Evolutionary conservation across 2,329 filamentous ascomycete species (phyloP).

Genomic region (Septoria petroselini): DNA sequence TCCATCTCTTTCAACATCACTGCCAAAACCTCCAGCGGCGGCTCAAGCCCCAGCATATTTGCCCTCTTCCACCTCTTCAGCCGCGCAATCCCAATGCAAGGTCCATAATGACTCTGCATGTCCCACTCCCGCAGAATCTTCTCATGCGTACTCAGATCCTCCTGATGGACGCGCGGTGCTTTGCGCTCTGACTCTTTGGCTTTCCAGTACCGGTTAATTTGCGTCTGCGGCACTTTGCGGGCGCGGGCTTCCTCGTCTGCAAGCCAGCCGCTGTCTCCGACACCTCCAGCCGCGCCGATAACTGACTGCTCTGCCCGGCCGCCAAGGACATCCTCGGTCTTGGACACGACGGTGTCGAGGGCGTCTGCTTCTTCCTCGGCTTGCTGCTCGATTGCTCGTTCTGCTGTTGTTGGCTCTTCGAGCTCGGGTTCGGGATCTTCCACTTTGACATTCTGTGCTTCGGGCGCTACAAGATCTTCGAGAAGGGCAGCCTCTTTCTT

Average conservation of each 20-base stretch:
- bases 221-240: conserved; percentile 61
- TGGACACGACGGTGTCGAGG: conserved; percentile 23
- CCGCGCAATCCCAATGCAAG: conserved; percentile 80
- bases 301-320: conserved; percentile 31
- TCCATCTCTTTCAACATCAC: conserved; percentile 72
- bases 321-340: conserved; percentile 35
- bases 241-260: conserved; percentile 55
- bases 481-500: conserved; percentile 42
- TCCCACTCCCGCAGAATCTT: conserved; percentile 92
- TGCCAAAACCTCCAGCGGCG: conserved; percentile 85
- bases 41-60: conserved; percentile 74
- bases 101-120: conserved; percentile 85
- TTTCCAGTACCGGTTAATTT: conserved; percentile 76
- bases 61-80: conserved; percentile 86
- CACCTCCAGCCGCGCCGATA: conserved; percentile 48
- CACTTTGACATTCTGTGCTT: conserved; percentile 30
- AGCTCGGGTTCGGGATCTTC: conserved; percentile 29
- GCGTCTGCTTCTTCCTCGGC: conserved; percentile 36
- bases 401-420: conserved; percentile 40
- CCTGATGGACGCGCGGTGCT: conserved; percentile 73
- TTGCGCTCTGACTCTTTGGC: conserved; percentile 65
- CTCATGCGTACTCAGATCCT: conserved; percentile 68
- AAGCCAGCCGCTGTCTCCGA: conserved; percentile 39
- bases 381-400: conserved; percentile 42
- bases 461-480: conserved; percentile 30